Evolutionary conservation across 768 basidiomycete species (phyloP), one percentile per base, ranked within the genome.

Genomic region (Rhizopogon vulgaris): DNA sequence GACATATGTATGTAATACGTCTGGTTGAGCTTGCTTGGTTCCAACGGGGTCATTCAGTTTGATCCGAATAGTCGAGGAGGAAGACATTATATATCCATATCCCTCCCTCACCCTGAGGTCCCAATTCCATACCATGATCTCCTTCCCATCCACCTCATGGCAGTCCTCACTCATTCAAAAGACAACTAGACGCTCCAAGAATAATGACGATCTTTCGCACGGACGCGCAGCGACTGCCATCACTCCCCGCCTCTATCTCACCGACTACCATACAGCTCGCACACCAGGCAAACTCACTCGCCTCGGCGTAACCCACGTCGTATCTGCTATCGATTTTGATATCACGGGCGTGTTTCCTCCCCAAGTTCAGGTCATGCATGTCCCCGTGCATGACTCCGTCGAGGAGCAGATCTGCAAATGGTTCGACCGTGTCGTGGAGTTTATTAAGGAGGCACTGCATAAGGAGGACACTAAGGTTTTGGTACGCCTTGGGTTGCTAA

Each of bases 221-320:
- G 67, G 63, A 6, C 60, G 64, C 3, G 59, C 41, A 27, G 64
- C 63, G 2, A 60, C 63, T 38, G 54, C 60, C 50, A 76, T 79
- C 48, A 64, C 72, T 2, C 72, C 75, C 6, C 70, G 76, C 24
- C 68, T 90, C 17, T 89, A 83, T 60, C 78, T 90, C 48, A 80
- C 85, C 2, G 83, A 83, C 58, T 76, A 76, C 45, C 68, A 67
- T 57, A 81, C 79, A 9, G 87, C 84, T n/a, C 64, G 64, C 24
- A 67, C 80, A 60, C 64, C 63, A 10, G 70, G 72, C 4, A 72
- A 74, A 51, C 70, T 88, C n/a, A 52, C 58, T 10, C 67, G 66
- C 18, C 75, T 87, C 6, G 84, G 84, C 11, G 79, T 89, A 56
- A 90, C 88, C 1, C 89, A 90, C 68, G 70, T 90, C 54, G 66